phyloP scores from a whole-genome alignment of 352 stramenopile species.

The Elongisporangium senticosum region DNA sequence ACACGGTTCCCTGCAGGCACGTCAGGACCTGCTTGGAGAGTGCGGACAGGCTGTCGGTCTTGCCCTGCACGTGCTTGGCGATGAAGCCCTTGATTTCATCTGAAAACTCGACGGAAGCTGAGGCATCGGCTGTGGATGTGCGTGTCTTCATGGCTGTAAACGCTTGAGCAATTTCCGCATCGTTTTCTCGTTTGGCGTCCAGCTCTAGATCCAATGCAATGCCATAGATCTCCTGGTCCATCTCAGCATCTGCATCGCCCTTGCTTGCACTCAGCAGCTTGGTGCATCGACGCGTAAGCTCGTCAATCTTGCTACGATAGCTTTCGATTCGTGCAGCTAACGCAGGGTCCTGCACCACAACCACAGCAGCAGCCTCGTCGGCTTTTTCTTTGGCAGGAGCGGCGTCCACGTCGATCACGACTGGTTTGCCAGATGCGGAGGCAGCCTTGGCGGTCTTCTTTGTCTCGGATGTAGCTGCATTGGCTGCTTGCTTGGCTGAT shows the following conservation, averaged over 20 bases:
- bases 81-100: constrained; percentile 47
- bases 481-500: constrained; percentile 5
- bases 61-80: constrained; percentile 43
- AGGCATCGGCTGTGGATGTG: constrained; percentile 13
- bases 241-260: constrained; percentile 12
- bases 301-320: constrained; percentile 74
- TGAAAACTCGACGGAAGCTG: constrained; percentile 22
- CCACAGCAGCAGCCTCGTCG: constrained; percentile 5
- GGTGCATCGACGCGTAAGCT: constrained; percentile 45
- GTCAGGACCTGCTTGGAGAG: constrained; percentile 28
- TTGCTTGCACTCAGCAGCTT: constrained; percentile 22
- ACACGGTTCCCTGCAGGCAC: constrained; percentile 15
- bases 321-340: constrained; percentile 59
- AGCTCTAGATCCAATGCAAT: constrained; percentile 45
- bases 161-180: constrained; percentile 5
- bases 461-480: background rate
- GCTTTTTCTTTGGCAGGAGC: constrained; percentile 5
- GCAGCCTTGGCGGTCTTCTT: background rate
- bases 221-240: constrained; percentile 78
- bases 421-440: background rate
- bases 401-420: constrained; percentile 1
- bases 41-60: constrained; percentile 28
- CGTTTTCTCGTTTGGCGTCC: constrained; percentile 19
- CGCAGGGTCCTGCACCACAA: constrained; percentile 42
- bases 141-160: constrained; percentile 24